phyloP scores from a whole-genome alignment of 148 eudicot genomes.

The Chenopodium berlandieri region DNA sequence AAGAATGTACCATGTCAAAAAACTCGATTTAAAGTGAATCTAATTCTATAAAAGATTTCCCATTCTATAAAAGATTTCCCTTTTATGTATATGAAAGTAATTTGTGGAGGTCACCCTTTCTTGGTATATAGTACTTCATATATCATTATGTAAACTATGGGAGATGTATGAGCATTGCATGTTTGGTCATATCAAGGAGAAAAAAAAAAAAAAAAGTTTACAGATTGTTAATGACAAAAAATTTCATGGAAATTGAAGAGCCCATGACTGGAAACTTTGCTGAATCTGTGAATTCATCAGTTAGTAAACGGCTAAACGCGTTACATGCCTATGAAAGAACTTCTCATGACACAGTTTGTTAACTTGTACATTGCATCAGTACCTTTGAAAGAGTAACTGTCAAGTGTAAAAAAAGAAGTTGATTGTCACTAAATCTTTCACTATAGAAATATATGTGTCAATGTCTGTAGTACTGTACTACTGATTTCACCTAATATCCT shows the following conservation, averaged over 20 bases:
- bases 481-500: not conserved
- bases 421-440: not conserved
- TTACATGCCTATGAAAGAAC: not conserved
- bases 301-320: not conserved
- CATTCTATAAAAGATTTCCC: not conserved
- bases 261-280: not conserved
- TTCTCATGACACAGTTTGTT: not conserved
- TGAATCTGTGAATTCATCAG: conserved; percentile 4
- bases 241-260: no score
- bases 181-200: not conserved
- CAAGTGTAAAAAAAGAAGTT: not conserved
- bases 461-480: not conserved
- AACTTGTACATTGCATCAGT: not conserved
- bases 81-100: not conserved
- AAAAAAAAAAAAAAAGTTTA: not conserved
- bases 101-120: not conserved
- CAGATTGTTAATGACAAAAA: not conserved
- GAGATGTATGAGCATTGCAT: not conserved
- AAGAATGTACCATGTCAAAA: not conserved
- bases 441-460: not conserved
- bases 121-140: not conserved
- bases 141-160: not conserved
- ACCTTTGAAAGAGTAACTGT: not conserved
- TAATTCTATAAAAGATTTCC: not conserved
- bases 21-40: not conserved